Conservation (phyloP, 2,329 filamentous ascomycete genomes). For the Parafenestella ontariensis region DNA sequence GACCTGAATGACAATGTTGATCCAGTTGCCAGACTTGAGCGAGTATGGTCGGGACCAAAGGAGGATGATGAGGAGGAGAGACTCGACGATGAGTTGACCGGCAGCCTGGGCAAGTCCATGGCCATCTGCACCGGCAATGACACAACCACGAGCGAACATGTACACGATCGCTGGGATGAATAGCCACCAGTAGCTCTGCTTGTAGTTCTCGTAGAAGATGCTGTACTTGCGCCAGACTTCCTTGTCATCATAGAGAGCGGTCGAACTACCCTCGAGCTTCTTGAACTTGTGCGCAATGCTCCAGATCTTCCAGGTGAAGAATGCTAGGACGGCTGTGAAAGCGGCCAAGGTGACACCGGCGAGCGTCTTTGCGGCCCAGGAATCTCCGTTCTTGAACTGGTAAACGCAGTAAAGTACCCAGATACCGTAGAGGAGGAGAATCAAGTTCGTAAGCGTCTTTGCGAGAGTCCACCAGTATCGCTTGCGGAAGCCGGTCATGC, state of each 20-base stretch:
- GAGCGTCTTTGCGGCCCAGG: conserved; percentile 86
- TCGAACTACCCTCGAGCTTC: conserved; percentile 74
- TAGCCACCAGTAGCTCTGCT: conserved; percentile 95
- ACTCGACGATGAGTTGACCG: conserved; percentile 82
- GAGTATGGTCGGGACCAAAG: conserved; percentile 87
- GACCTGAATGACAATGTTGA: conserved; percentile 90
- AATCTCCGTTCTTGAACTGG: conserved; percentile 92
- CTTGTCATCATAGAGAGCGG: conserved; percentile 84
- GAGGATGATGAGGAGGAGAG: conserved; percentile 77
- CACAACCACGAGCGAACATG: conserved; percentile 85
- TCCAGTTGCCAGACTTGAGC: conserved; percentile 84
- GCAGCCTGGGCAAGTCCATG: conserved; percentile 83
- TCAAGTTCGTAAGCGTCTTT: conserved; percentile 86
- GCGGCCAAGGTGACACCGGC: conserved; percentile 80
- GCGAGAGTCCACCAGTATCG: conserved; percentile 95
- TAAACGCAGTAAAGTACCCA: conserved; percentile 97
- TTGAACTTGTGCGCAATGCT: conserved; percentile 76
- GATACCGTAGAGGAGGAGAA: conserved; percentile 89
- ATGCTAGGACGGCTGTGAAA: conserved; percentile 82
- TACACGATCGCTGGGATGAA: conserved; percentile 91
- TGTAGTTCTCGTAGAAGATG: conserved; percentile 96
- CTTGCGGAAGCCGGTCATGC: conserved; percentile 83
- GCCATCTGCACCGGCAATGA: conserved; percentile 84
- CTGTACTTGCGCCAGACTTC: conserved; percentile 94
- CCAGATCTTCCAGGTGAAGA: conserved; percentile 87